These are phyloP conservation scores for Nitzschia sp. DNA, from an alignment of 108 stramenopile genomes.

Conservation along the genomic window DNA sequence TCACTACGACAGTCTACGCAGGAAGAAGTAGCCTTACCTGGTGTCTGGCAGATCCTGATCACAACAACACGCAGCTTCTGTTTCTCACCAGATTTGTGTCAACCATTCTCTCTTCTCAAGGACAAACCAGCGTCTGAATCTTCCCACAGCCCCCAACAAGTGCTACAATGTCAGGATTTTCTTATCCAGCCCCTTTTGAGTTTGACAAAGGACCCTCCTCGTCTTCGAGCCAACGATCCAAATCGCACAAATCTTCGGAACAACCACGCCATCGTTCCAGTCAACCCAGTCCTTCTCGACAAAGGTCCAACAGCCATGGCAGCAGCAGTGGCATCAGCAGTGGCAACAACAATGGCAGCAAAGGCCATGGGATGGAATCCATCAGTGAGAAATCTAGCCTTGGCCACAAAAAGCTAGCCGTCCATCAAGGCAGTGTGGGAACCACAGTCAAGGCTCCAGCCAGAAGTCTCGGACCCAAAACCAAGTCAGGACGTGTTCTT, in stretches of 20 bases:
- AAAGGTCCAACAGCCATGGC: background rate
- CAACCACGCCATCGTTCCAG: background rate
- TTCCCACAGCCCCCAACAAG: background rate
- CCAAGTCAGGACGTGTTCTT: constrained; percentile 13
- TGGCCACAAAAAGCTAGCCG: no score
- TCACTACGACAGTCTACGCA: no score
- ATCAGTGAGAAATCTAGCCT: no score
- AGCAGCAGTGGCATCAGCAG: background rate
- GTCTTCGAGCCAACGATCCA: no score
- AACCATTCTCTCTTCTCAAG: background rate
- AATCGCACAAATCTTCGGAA: no score
- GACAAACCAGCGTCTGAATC: background rate
- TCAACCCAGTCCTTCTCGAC: background rate
- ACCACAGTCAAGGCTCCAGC: background rate
- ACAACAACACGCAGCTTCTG: no score
- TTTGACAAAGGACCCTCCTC: background rate
- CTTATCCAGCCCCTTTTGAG: background rate
- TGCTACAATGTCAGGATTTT: background rate
- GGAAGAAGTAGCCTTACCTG: background rate
- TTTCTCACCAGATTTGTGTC: background rate
- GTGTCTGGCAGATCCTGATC: background rate
- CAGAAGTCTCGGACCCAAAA: constrained; percentile 15
- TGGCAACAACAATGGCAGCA: background rate
- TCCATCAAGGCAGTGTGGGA: no score
- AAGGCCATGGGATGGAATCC: background rate